Base-by-base conservation (phyloP, 805 yeast species). In the Teunomyces lycoperdinae region DNA sequence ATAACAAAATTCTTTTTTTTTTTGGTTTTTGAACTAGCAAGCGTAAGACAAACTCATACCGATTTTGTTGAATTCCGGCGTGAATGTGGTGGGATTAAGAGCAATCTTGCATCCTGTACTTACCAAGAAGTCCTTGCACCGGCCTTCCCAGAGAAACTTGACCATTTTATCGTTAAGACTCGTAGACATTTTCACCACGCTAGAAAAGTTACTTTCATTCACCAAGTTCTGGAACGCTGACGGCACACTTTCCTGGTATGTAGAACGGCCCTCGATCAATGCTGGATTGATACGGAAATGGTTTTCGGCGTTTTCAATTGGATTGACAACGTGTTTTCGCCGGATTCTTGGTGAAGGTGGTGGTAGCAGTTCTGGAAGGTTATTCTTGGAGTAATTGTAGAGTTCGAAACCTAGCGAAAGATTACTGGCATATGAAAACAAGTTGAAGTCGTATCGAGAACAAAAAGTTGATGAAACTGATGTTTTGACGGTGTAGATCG, bases 381-480 rank as follows among this genome's bases (percentile, higher is more conserved):
- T 5, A n/a, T 34, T 14, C 13, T 44, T 14, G 20, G 46, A 31
- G 28, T 51, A 43, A 49, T 81, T 80, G 85, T 92, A 89, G 17
- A 91, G 63, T 57, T 91, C 97, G 57, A 88, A 83, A 2, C 99
- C 99, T 26, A 94, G 66, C 0, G 92, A 82, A 43, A 94, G 68
- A 61, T 92, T 88, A 45, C 96, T 87, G 54, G 88, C 87, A 58
- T 92, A 91, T 0, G 98, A 92, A 61, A 88, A 92, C 45, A 89
- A 69, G 61, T 94, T 94, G 66, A 94, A 92, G 59, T 89, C 96
- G 60, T 89, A 91, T 49, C 85, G 79, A 4, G 96, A 87, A 42
- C 90, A 81, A 46, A 92, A 84, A 0, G 96, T 85, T 1, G 92
- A 81, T 28, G 80, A 77, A 2, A 82, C 76, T 4, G 88, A 81